A percentile compares a stretch with the other conserved stretches of the same genome.
Conservation (phyloP, 441 rosid species). For the Gossypium lobatum region DNA sequence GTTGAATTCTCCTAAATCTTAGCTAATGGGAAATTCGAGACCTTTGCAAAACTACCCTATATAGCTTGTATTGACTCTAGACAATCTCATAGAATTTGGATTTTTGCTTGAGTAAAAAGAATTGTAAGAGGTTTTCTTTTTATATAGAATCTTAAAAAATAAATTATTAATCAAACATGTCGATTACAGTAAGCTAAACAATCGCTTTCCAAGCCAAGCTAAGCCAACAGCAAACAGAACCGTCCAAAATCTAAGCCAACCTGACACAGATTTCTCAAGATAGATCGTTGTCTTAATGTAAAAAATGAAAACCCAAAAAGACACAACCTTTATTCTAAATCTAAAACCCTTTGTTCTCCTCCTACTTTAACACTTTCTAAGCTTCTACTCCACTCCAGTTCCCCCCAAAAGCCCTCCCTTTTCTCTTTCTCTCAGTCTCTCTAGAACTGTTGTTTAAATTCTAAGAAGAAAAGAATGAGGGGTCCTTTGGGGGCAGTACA, state of each 20-base stretch:
- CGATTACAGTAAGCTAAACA: neutral
- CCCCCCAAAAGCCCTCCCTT: neutral
- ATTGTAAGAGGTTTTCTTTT: no score
- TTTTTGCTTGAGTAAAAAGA: no score
- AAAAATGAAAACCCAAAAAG: neutral
- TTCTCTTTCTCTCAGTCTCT: neutral
- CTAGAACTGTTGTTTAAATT: conserved; percentile 1
- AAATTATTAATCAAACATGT: neutral
- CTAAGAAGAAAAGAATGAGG: conserved; percentile 38
- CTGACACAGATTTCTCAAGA: conserved; percentile 12
- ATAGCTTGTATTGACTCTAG: no score
- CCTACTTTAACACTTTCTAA: conserved; percentile 18
- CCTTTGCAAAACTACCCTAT: no score
- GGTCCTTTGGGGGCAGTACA: conserved; percentile 87
- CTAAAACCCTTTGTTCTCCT: conserved; percentile 12
- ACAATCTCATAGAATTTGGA: no score
- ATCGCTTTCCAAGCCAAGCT: neutral
- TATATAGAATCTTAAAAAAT: no score
- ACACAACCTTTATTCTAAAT: conserved; percentile 28
- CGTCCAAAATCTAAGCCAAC: conserved; percentile 1
- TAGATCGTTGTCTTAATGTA: conserved; percentile 30
- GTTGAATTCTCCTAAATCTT: no score
- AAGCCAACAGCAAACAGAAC: neutral
- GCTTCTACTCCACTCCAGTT: conserved; percentile 25
- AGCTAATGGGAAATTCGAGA: no score